Conservation (phyloP, 805 yeast genomes). For the Teunomyces cretensis region DNA sequence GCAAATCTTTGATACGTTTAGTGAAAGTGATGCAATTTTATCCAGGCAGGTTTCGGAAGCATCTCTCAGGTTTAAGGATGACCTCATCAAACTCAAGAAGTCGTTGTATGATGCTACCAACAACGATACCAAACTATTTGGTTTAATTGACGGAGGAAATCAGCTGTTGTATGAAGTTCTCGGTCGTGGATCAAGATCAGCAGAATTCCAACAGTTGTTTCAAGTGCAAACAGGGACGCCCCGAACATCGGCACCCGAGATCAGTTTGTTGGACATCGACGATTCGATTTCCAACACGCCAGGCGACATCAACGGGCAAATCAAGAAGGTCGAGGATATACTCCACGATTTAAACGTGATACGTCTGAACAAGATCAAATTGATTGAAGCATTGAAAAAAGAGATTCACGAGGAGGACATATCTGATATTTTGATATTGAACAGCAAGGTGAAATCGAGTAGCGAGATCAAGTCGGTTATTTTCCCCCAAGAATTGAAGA, state of each 20-base stretch:
- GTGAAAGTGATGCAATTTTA: slow-evolving; percentile 29
- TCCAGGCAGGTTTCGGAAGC: slow-evolving; percentile 11
- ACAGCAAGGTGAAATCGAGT: slow-evolving; percentile 54
- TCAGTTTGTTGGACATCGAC: slow-evolving; percentile 70
- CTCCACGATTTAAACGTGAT: slow-evolving; percentile 61
- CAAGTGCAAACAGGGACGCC: slow-evolving; percentile 2
- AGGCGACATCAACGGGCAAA: slow-evolving; percentile 31
- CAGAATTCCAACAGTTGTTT: slow-evolving; percentile 37
- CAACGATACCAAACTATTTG: slow-evolving; percentile 56
- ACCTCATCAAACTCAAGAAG: slow-evolving; percentile 55
- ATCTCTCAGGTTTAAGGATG: slow-evolving; percentile 42
- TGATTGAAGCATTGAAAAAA: slow-evolving; percentile 64
- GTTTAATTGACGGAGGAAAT: slow-evolving; percentile 40
- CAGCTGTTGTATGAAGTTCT: slow-evolving; percentile 23
- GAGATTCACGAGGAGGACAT: slow-evolving; percentile 82
- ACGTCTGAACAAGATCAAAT: slow-evolving; percentile 60
- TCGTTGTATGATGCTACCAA: slow-evolving; percentile 60
- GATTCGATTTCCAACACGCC: slow-evolving; percentile 30
- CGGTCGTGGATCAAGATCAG: slow-evolving; percentile 43
- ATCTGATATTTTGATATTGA: slow-evolving; percentile 67
- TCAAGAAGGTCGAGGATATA: slow-evolving; percentile 54
- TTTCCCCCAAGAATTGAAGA: slow-evolving; percentile 71
- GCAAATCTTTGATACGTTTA: slow-evolving; percentile 35
- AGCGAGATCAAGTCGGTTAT: slow-evolving; percentile 53
- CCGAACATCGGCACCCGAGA: slow-evolving; percentile 18